Percentiles rank a stretch among this genome's conserved stretches.
Evolutionary conservation across 192 early-diverging fungal species (phyloP).

Genomic region (Geranomyces variabilis): DNA sequence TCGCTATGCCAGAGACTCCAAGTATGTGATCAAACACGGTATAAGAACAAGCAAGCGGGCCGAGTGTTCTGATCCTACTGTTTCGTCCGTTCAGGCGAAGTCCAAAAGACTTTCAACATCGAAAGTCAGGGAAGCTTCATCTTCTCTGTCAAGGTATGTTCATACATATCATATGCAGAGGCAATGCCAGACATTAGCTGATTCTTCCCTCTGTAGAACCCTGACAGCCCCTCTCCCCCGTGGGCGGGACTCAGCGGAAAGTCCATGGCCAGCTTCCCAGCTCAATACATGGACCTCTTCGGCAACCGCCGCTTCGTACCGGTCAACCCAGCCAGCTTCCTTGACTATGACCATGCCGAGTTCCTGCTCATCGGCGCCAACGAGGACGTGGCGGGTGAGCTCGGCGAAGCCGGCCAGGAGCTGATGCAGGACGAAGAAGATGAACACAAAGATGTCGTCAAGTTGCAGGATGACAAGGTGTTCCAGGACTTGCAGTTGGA

Average conservation of each 20-base stretch:
- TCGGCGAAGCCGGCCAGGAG: constrained; percentile 40
- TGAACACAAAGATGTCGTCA: constrained; percentile 31
- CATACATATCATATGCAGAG: too few species aligned
- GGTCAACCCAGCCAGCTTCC: constrained; percentile 33
- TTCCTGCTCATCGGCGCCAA: constrained; percentile 48
- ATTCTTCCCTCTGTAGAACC: too few species aligned
- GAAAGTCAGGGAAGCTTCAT: too few species aligned
- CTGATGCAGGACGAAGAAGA: constrained; percentile 40
- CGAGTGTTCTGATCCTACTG: too few species aligned
- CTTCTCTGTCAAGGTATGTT: too few species aligned
- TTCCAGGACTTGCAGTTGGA: constrained; percentile 38
- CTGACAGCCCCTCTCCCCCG: constrained; percentile 11
- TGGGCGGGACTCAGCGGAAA: constrained; percentile 16
- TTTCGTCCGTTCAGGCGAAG: too few species aligned
- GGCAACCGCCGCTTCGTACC: constrained; percentile 37
- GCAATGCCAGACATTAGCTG: too few species aligned
- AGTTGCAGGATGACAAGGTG: constrained; percentile 34
- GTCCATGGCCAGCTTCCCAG: constrained; percentile 20
- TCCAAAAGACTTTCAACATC: too few species aligned
- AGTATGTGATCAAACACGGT: too few species aligned
- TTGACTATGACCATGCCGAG: constrained; percentile 40
- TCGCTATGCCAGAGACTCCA: too few species aligned
- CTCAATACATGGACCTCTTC: constrained; percentile 30
- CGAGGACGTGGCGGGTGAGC: constrained; percentile 37
- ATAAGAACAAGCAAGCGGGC: too few species aligned